Evolutionary conservation across 2,329 filamentous ascomycete genomes (phyloP), one percentile per base, ranked within the genome.

Genomic region (Emydomyces testavorans): DNA sequence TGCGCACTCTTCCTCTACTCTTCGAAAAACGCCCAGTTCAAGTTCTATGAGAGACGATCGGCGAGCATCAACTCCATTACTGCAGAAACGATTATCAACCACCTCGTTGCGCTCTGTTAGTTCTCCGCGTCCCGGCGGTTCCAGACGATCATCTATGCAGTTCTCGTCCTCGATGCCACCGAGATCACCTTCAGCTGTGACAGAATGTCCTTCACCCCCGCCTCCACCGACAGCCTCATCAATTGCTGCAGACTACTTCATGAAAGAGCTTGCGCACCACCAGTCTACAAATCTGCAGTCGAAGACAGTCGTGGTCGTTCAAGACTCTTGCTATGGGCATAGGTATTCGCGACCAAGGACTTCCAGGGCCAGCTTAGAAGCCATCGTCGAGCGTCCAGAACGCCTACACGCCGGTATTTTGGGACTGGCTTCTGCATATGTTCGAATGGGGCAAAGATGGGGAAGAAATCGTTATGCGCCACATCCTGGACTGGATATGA

Each of bases 321-420:
- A 96, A 58, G 92, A 98, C 68, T 82, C 84, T 46, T 94, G 90
- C 66, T 98, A 96, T 62, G 89, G 90, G 20, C 92, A 98, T 67
- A 82, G 88, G 18, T 98, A 81, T 65, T 86, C 89, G 8, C 77
- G 92, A 37, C 87, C 87, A 3, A 82, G 84, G 57, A 83, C 87
- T 0, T 82, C 79, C 18, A 83, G 83, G 58, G 75, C 71, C 37
- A 76, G 77, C 13, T 73, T 96, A 1, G 79, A 72, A 58, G 84
- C 81, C 49, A 94, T 98, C 54, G 89, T 98, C 41, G 92, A 98
- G 67, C 77, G 92, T 8, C 92, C 92, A 0, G 92, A 98, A 69
- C 76, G 92, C 50, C 80, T 98, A 54, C 84, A 85, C 56, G 92
- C 92, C 3, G 80, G 80, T 51, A 78, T 90, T 0, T 62, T 95